Conservation (phyloP, 768 basidiomycete species). For the Suillus hirtellus region DNA sequence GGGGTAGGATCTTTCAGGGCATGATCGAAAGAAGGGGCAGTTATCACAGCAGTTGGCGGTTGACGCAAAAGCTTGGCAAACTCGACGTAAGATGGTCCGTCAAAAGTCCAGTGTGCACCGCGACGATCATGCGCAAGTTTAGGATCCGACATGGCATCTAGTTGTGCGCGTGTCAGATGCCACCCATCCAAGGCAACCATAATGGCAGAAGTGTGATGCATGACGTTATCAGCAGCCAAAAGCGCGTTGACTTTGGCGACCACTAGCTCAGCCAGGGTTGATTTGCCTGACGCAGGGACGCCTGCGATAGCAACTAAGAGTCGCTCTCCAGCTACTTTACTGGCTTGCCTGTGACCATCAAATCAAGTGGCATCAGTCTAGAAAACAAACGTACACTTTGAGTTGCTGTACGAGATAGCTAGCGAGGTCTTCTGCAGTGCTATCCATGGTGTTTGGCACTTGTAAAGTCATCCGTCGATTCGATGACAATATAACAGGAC, state of each 20-base stretch:
- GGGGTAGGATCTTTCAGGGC: constrained; percentile 81
- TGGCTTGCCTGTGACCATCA: not conserved
- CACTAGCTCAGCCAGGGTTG: constrained; percentile 66
- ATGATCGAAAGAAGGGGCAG: constrained; percentile 86
- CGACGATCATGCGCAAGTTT: constrained; percentile 75
- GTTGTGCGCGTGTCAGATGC: constrained; percentile 80
- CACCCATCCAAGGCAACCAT: constrained; percentile 89
- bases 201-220: constrained; percentile 41
- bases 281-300: constrained; percentile 87
- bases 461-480: not conserved
- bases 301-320: constrained; percentile 75
- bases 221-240: constrained; percentile 21
- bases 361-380: constrained; percentile 22
- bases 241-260: constrained; percentile 52
- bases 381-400: constrained; percentile 34
- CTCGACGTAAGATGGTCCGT: constrained; percentile 64
- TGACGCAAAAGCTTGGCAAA: constrained; percentile 62
- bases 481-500: not conserved
- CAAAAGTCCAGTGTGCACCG: constrained; percentile 92
- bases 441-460: constrained; percentile 37
- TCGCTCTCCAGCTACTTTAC: constrained; percentile 31
- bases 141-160: constrained; percentile 77
- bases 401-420: constrained; percentile 38
- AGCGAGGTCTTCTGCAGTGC: constrained; percentile 41
- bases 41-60: constrained; percentile 37